A percentile compares a stretch with the other conserved stretches of the same genome.
Evolutionary conservation across 257 asterid species (phyloP).

Genomic region (Solanum phureja): DNA sequence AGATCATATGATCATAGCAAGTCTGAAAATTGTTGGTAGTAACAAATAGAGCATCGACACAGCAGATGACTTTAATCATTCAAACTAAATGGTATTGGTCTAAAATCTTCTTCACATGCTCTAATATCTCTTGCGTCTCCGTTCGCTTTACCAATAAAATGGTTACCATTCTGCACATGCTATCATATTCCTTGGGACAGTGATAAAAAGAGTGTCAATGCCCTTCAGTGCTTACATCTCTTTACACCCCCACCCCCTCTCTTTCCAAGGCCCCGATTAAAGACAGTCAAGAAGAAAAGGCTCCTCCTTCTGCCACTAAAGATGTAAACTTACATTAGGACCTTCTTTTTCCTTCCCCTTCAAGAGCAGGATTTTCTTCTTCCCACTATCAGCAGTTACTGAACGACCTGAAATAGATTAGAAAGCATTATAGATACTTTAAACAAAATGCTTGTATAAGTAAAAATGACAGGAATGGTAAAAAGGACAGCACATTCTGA

Average conservation of each 20-base stretch:
- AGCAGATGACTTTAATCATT: neutral
- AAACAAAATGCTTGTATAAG: neutral
- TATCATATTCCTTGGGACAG: neutral
- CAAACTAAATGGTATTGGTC: neutral
- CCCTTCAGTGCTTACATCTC: neutral
- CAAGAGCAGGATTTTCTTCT: slow-evolving; percentile 69
- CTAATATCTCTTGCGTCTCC: neutral
- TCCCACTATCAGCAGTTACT: slow-evolving; percentile 43
- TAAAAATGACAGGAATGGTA: neutral
- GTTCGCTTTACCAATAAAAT: neutral
- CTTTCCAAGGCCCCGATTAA: neutral
- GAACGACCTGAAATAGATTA: slow-evolving; percentile 21
- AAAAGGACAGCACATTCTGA: neutral
- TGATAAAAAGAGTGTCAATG: neutral
- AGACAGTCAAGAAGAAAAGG: neutral
- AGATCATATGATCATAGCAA: neutral
- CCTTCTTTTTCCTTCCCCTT: slow-evolving; percentile 79
- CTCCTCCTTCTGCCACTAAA: neutral
- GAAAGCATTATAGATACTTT: neutral
- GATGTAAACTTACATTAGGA: slow-evolving; percentile 40
- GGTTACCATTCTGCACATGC: neutral
- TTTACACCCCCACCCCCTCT: neutral
- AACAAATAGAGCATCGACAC: neutral
- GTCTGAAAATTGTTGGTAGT: neutral
- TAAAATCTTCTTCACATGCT: neutral